Conservation (phyloP, 2,329 filamentous ascomycete genomes). For the Diaporthe amygdali region DNA sequence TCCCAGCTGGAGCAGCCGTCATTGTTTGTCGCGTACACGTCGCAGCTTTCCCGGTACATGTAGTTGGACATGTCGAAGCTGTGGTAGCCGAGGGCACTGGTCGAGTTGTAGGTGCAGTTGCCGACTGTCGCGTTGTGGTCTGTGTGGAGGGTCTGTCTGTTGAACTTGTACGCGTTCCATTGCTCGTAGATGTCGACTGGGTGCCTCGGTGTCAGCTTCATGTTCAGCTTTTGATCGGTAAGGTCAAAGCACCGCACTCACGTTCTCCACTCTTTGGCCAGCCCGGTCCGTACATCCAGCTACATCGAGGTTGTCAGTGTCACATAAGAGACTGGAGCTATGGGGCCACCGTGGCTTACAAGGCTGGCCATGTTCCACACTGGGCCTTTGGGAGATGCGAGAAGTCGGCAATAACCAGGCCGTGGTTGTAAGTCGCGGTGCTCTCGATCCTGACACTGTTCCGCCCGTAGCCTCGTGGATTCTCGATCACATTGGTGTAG, state of each 20-base stretch:
- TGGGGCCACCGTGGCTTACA: conserved; percentile 45
- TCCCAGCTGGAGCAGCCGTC: conserved; percentile 11
- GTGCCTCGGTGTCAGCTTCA: background rate
- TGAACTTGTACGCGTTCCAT: conserved; percentile 11
- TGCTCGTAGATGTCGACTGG: conserved; percentile 23
- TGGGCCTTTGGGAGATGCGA: conserved; percentile 68
- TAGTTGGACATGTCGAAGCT: conserved; percentile 13
- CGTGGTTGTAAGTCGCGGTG: conserved; percentile 65
- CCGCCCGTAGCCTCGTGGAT: conserved; percentile 37
- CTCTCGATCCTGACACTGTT: conserved; percentile 70
- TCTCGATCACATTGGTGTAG: conserved; percentile 25
- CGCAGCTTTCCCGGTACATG: background rate
- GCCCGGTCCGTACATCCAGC: conserved; percentile 14
- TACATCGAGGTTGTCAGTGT: background rate
- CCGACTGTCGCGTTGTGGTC: conserved; percentile 6
- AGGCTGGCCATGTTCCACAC: conserved; percentile 77
- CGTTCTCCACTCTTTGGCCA: conserved; percentile 15
- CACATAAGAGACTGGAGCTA: background rate
- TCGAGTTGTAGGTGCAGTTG: conserved; percentile 10
- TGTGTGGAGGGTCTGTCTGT: conserved; percentile 15
- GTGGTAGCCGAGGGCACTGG: background rate
- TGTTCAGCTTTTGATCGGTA: background rate
- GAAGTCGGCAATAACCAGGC: conserved; percentile 73
- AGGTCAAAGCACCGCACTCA: background rate
- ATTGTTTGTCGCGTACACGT: background rate